Conservation (phyloP, 2,329 filamentous ascomycete species). For the Alternaria arborescens region DNA sequence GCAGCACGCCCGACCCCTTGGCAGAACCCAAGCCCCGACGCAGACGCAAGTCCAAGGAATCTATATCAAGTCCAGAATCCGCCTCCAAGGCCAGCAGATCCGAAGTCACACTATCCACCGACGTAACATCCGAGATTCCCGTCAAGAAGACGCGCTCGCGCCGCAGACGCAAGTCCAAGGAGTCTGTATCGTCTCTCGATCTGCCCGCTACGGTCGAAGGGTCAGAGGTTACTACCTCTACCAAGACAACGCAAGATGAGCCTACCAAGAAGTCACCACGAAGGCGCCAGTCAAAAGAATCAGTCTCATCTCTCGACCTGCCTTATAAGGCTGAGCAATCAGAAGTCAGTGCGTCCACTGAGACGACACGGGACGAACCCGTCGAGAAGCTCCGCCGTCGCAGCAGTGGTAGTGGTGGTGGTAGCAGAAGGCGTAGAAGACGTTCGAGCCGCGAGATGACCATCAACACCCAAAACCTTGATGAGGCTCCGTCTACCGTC, state of each 20-base stretch:
- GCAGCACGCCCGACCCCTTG: slow-evolving; percentile 64
- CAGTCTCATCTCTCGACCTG: slow-evolving; percentile 38
- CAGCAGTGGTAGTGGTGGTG: slow-evolving; percentile 26
- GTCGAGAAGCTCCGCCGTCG: slow-evolving; percentile 31
- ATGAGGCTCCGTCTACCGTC: slow-evolving; percentile 33
- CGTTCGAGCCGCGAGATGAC: slow-evolving; percentile 40
- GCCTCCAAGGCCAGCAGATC: slow-evolving; percentile 38
- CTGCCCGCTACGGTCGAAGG: slow-evolving; percentile 32
- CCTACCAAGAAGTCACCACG: slow-evolving; percentile 43
- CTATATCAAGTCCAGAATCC: slow-evolving; percentile 40
- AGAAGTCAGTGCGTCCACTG: slow-evolving; percentile 36
- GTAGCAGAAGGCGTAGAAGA: slow-evolving; percentile 36
- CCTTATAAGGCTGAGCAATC: slow-evolving; percentile 37
- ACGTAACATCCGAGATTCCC: slow-evolving; percentile 29
- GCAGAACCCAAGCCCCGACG: slow-evolving; percentile 55
- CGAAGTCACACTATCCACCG: slow-evolving; percentile 35
- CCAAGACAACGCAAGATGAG: slow-evolving; percentile 30
- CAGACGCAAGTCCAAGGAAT: slow-evolving; percentile 41
- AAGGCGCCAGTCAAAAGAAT: slow-evolving; percentile 40
- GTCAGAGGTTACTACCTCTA: slow-evolving; percentile 38
- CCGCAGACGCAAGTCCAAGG: slow-evolving; percentile 41
- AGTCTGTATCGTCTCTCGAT: slow-evolving; percentile 40
- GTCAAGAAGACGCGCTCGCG: slow-evolving; percentile 43
- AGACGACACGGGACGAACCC: slow-evolving; percentile 27
- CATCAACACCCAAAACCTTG: slow-evolving; percentile 33